Base-by-base conservation (phyloP, 2,329 filamentous ascomycete genomes). In the Hymenoscyphus salicellus region DNA sequence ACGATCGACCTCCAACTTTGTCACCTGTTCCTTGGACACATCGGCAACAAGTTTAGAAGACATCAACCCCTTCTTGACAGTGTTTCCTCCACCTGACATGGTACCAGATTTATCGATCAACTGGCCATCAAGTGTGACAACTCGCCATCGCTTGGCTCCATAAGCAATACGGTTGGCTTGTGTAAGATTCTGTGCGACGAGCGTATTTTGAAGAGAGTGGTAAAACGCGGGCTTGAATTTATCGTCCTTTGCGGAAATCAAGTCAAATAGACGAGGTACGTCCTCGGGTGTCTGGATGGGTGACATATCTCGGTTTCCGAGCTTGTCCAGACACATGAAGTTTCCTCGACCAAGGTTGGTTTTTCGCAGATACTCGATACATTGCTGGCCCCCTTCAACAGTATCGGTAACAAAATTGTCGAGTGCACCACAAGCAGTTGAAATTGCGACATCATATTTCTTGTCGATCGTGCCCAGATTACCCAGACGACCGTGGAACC, bases 91-190 rank as follows among this genome's bases (percentile, higher is more conserved):
- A 81, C 95, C 95, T 65, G 92, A 97, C 95, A 99, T 98, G 41
- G 95, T 98, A 82, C 95, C 95, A 0, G 94, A 97, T 76, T 96
- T 96, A 79, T 99, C 95, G 70, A 99, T 98, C 61, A 99, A 84
- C 77, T 97, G 93, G 58, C 95, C 95, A 66, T 93, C 92, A 1
- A 99, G 85, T 0, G 95, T 99, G 49, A 99, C 95, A 2, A 99
- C 95, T 69, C 95, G 89, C 95, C 95, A 99, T 77, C 95, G 83
- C 80, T 88, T 91, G 56, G 91, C 91, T 52, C 95, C 94, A 73
- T 98, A 99, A 7, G 95, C 95, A 70, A 99, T 97, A 57, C 95
- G 89, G 78, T 98, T 97, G 1, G 95, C 96, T 76, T 99, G 95
- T n/a, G 91, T 89, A 16, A 99, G 84, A 73, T 99, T 92, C 61